These are phyloP conservation scores for Mycena venus DNA, from an alignment of 768 basidiomycete genomes.

Conservation along the genomic window DNA sequence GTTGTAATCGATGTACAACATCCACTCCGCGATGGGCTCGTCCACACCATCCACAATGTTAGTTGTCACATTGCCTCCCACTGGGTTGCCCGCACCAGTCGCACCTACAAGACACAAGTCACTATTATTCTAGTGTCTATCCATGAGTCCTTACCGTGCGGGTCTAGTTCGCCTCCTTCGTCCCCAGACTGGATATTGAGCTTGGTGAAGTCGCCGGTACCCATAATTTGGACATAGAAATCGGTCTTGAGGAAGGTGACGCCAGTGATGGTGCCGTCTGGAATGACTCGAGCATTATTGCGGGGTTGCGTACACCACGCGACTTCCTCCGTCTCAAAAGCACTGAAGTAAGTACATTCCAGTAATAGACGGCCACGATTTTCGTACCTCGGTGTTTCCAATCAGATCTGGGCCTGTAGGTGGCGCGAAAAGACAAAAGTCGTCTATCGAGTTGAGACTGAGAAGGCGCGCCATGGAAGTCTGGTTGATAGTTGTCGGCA, in stretches of 20 bases:
- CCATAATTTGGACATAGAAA: conserved; percentile 58
- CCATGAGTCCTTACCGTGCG: conserved; percentile 41
- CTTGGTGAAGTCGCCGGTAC: conserved; percentile 57
- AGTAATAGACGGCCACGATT: not conserved
- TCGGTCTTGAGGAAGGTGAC: conserved; percentile 37
- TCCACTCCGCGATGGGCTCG: conserved; percentile 56
- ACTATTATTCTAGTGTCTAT: not conserved
- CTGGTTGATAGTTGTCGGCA: conserved; percentile 22
- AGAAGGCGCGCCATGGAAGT: conserved; percentile 27
- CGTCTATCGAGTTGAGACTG: conserved; percentile 28
- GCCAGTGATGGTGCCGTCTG: conserved; percentile 23
- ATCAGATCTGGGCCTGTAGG: conserved; percentile 13
- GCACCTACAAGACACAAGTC: conserved; percentile 36
- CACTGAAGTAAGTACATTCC: not conserved
- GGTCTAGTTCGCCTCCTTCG: conserved; percentile 61
- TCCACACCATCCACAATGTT: conserved; percentile 54
- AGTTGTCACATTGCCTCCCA: conserved; percentile 62
- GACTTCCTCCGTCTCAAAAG: conserved; percentile 13
- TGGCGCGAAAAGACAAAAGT: conserved; percentile 32
- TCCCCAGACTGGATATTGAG: conserved; percentile 55
- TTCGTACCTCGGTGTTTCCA: conserved; percentile 16
- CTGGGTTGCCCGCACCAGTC: conserved; percentile 54
- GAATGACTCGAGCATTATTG: conserved; percentile 29
- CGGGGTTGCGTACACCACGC: conserved; percentile 31
- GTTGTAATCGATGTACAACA: conserved; percentile 53